Percentiles rank a stretch among this genome's conserved stretches.
Evolutionary conservation across 495 filamentous ascomycete genomes (phyloP).

Genomic region (Bryoglossum gracile): DNA sequence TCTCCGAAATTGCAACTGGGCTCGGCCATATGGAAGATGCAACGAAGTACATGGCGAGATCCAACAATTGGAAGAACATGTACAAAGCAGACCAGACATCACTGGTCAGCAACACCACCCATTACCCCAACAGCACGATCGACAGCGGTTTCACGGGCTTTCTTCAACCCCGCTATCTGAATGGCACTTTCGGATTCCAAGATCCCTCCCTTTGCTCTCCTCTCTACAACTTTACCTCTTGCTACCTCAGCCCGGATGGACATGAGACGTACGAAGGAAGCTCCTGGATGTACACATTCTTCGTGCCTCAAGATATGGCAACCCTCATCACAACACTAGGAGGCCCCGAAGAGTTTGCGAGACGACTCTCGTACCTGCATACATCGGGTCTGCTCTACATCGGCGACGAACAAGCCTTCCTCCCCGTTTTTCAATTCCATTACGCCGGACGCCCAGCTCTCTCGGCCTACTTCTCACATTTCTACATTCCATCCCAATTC

Average conservation of each 20-base stretch:
- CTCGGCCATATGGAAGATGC: slow-evolving; percentile 46
- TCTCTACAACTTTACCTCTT: slow-evolving; percentile 35
- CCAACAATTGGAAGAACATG: slow-evolving; percentile 61
- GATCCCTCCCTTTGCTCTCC: slow-evolving; percentile 59
- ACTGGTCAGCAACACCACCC: slow-evolving; percentile 41
- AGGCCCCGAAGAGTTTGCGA: slow-evolving; percentile 48
- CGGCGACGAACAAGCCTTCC: slow-evolving; percentile 66
- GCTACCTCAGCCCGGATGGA: slow-evolving; percentile 55
- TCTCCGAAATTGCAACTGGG: slow-evolving; percentile 53
- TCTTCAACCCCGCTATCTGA: slow-evolving; percentile 44
- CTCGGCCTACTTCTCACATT: slow-evolving; percentile 53
- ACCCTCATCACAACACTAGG: slow-evolving; percentile 52
- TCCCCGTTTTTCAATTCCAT: slow-evolving; percentile 66
- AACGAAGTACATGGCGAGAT: slow-evolving; percentile 54
- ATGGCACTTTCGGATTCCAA: slow-evolving; percentile 51
- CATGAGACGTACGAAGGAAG: slow-evolving; percentile 67
- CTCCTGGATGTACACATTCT: slow-evolving; percentile 66
- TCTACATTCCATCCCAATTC: slow-evolving; percentile 64
- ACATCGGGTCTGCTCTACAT: slow-evolving; percentile 59
- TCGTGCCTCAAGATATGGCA: slow-evolving; percentile 65
- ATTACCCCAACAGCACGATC: slow-evolving; percentile 3
- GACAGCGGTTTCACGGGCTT: slow-evolving; percentile 61
- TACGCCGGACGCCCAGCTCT: slow-evolving; percentile 61
- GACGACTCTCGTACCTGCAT: slow-evolving; percentile 60
- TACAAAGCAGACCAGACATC: slow-evolving; percentile 59